A percentile compares a stretch with the other conserved stretches of the same genome.
Conservation (phyloP, 257 asterid species). For the Apocynum venetum region DNA sequence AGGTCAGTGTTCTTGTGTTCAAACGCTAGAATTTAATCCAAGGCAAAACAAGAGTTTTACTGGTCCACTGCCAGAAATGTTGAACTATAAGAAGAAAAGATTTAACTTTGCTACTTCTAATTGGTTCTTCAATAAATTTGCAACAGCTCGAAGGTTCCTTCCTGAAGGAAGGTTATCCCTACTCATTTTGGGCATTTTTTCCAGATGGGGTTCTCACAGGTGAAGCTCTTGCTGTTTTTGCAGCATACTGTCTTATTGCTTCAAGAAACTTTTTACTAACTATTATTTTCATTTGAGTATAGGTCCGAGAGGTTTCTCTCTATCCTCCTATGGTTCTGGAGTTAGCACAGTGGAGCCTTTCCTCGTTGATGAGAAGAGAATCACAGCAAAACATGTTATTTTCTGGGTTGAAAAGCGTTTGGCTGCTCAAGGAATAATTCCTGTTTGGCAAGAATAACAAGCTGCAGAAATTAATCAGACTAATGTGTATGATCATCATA, state of each 20-base stretch:
- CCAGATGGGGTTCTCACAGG: conserved; percentile 70
- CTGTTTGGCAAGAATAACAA: conserved; percentile 66
- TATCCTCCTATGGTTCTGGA: conserved; percentile 64
- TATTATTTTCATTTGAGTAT: conserved; percentile 1
- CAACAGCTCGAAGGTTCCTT: conserved; percentile 81
- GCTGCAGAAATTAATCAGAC: not conserved
- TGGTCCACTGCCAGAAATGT: too few relatives aligned
- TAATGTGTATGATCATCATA: not conserved
- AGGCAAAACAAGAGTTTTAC: not conserved
- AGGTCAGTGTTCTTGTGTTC: conserved; percentile 31
- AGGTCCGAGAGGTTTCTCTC: conserved; percentile 79
- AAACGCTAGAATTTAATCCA: not conserved
- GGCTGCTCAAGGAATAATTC: conserved; percentile 93
- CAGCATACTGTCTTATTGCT: not conserved
- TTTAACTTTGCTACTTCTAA: not conserved
- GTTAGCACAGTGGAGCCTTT: conserved; percentile 84
- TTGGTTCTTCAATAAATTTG: not conserved
- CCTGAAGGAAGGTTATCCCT: conserved; percentile 57
- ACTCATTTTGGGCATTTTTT: conserved; percentile 86
- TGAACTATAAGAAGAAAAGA: too few relatives aligned
- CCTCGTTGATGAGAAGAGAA: conserved; percentile 77
- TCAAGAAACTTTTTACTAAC: not conserved
- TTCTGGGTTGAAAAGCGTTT: conserved; percentile 95
- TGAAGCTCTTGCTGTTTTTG: not conserved
- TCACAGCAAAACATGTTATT: conserved; percentile 62